A percentile compares a stretch with the other conserved stretches of the same genome.
phyloP scores from a whole-genome alignment of 352 stramenopile genomes.

The Phytophthora vignae region DNA sequence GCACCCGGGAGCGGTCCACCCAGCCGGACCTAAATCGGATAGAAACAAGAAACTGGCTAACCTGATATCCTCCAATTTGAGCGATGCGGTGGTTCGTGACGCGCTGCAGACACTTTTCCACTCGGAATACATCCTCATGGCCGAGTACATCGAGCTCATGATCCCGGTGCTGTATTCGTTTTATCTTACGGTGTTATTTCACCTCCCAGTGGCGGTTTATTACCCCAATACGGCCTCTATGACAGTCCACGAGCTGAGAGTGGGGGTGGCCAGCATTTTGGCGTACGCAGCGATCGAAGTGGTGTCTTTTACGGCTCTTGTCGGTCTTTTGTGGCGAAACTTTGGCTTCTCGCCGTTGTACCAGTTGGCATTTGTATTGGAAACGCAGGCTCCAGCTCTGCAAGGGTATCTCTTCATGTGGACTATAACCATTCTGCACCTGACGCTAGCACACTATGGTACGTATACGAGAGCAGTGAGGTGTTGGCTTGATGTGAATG shows the following conservation, averaged over 20 bases:
- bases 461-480: background rate
- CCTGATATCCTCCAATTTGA: background rate
- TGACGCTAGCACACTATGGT: constrained; percentile 37
- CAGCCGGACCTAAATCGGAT: background rate
- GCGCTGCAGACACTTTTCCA: constrained; percentile 31
- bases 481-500: too few relatives aligned
- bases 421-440: constrained; percentile 26
- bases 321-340: constrained; percentile 15
- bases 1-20: background rate
- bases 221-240: constrained; percentile 15
- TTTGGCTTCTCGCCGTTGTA: constrained; percentile 36
- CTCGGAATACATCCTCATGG: constrained; percentile 34
- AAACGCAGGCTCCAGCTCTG: constrained; percentile 30
- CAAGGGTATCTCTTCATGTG: constrained; percentile 29
- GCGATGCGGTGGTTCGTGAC: constrained; percentile 6
- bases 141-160: constrained; percentile 39
- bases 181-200: constrained; percentile 22
- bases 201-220: constrained; percentile 16
- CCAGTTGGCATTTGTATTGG: constrained; percentile 46
- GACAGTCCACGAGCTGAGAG: constrained; percentile 1
- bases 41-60: background rate
- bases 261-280: constrained; percentile 2
- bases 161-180: constrained; percentile 32
- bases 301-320: constrained; percentile 18
- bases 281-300: constrained; percentile 25